Percentiles rank a stretch among this genome's conserved stretches.
These are phyloP conservation scores for Vitis cinerea DNA, from an alignment of 164 flowering plant genomes.

Conservation along the genomic window DNA sequence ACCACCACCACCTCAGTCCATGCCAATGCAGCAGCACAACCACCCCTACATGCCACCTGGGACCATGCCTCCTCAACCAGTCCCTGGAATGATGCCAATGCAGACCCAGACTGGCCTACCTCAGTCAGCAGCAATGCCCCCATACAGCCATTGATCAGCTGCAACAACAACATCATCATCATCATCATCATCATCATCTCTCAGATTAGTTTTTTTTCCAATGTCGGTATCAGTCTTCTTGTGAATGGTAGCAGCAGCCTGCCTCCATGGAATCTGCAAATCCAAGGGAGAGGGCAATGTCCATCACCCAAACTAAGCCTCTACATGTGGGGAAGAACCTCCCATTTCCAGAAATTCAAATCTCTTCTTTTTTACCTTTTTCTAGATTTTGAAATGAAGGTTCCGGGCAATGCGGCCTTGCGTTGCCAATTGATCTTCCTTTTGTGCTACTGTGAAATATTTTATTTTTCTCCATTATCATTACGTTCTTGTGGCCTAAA, in stretches of 20 bases:
- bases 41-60: conserved; percentile 47
- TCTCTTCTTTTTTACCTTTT: too few relatives aligned
- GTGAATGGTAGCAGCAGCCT: background rate
- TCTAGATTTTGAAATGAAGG: too few relatives aligned
- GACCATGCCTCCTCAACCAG: conserved; percentile 30
- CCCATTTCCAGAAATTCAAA: too few relatives aligned
- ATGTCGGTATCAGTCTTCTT: background rate
- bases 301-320: too few relatives aligned
- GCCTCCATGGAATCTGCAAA: too few relatives aligned
- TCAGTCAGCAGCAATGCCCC: conserved; percentile 30
- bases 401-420: too few relatives aligned
- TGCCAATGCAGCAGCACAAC: conserved; percentile 46
- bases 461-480: too few relatives aligned
- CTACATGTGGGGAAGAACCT: too few relatives aligned
- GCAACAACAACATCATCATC: background rate
- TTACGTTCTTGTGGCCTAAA: too few relatives aligned
- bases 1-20: conserved; percentile 25
- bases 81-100: conserved; percentile 39
- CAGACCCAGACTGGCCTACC: conserved; percentile 26
- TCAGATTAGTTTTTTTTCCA: background rate
- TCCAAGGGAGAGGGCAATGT: too few relatives aligned
- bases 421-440: too few relatives aligned
- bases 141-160: conserved; percentile 29
- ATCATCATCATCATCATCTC: background rate
- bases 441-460: too few relatives aligned